Conservation (phyloP, 495 filamentous ascomycete genomes). For the Lindgomyces ingoldianus region DNA sequence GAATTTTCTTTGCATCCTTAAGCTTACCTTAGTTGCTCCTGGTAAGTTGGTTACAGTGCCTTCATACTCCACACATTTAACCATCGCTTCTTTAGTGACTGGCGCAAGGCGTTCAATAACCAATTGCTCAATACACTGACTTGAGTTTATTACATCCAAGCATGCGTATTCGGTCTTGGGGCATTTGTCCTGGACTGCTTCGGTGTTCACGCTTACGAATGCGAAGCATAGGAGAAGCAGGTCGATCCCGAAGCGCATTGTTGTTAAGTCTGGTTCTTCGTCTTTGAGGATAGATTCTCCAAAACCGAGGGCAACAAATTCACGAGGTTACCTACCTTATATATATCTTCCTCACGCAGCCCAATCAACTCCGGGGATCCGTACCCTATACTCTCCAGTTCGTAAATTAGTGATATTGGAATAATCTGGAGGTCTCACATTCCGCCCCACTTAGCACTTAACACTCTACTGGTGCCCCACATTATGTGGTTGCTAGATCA, state of each 20-base stretch:
- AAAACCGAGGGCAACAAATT: background rate
- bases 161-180: constrained; percentile 44
- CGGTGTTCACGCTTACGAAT: constrained; percentile 16
- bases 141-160: constrained; percentile 44
- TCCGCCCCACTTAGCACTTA: too few relatives aligned
- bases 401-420: background rate
- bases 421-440: background rate
- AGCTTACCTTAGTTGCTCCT: constrained; percentile 43
- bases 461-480: too few relatives aligned
- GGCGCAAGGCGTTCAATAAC: constrained; percentile 27
- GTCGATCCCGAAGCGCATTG: background rate
- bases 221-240: constrained; percentile 28
- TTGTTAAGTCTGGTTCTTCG: background rate
- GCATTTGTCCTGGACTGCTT: constrained; percentile 36
- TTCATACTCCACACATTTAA: constrained; percentile 43
- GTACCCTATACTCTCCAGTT: background rate
- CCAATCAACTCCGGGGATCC: background rate
- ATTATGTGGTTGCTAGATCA: too few relatives aligned
- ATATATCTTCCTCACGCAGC: background rate
- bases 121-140: constrained; percentile 43
- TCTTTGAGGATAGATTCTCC: too few relatives aligned
- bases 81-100: constrained; percentile 35
- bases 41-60: constrained; percentile 40
- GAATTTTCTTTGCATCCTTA: too few relatives aligned
- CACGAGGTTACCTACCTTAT: background rate